Base-by-base conservation (phyloP, 2,329 filamentous ascomycete genomes). In the Metarhizium anisopliae region DNA sequence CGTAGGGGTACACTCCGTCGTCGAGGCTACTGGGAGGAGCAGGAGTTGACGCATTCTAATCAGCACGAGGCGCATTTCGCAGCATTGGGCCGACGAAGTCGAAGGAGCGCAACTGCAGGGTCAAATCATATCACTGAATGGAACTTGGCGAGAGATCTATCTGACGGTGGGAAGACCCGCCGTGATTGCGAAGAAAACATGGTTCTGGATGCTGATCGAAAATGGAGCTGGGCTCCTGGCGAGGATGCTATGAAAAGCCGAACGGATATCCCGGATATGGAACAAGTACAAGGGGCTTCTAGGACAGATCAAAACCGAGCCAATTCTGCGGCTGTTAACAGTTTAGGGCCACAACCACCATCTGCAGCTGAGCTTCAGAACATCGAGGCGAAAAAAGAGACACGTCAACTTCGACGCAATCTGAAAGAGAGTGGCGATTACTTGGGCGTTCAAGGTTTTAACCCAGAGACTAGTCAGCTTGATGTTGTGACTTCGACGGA, bases 391-490 rank as follows among this genome's bases (percentile, higher is more conserved):
- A 74, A 68, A 53, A 63, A 59, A 43, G 65, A 70, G 49, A 58
- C 64, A 42, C 66, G 70, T 2, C 60, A 62, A 6, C 68, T 72
- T 40, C 73, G 80, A 6, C 72, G 72, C 49, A 73, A 65, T 45
- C 69, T 83, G 54, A 79, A 77, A 58, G 73, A 77, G 54, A 81
- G 77, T 54, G 79, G 80, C 4, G 81, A 85, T 63, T 84, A 76
- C 62, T 72, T 84, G 0, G 81, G 80, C 2, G 77, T 83, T 1
- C 79, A 82, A 56, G 81, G 81, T 3, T 71, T 79, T 54, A 83
- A 84, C 61, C 81, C 81, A 0, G 68, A 73, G 47, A 83, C 82
- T 0, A 79, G 82, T 5, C 70, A 76, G 58, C 74, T 77, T 51
- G 76, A 82, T 56, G 66, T 77, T 14, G 67, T 81, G 42, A 80